Evolutionary conservation across 305 asterid species (phyloP).

Genomic region (Fraxinus nigra): DNA sequence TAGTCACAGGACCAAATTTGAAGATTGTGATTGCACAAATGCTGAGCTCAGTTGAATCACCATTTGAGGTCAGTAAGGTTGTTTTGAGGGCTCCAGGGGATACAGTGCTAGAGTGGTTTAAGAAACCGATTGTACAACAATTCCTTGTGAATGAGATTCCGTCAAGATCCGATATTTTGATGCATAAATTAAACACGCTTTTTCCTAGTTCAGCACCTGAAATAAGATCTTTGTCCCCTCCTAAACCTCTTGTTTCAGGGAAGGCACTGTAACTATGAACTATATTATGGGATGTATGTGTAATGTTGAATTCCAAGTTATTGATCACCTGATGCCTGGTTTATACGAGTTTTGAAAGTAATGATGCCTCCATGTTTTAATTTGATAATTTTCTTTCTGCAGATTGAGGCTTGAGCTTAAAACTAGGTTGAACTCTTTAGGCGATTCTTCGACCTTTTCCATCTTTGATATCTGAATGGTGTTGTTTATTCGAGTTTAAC

Average conservation of each 20-base stretch:
- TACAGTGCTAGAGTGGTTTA: slow-evolving; percentile 87
- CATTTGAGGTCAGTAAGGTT: slow-evolving; percentile 96
- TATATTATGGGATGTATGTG: slow-evolving; percentile 6
- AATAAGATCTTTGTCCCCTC: slow-evolving; percentile 83
- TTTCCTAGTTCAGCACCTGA: slow-evolving; percentile 98
- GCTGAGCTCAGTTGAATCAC: slow-evolving; percentile 79
- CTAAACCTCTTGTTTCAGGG: slow-evolving; percentile 55
- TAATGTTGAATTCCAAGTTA: neutral
- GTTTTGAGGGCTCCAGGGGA: slow-evolving; percentile 97
- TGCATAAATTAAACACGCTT: slow-evolving; percentile 86
- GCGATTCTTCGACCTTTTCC: neutral
- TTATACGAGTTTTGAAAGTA: neutral
- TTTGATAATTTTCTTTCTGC: neutral
- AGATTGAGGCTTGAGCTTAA: neutral
- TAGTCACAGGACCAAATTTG: slow-evolving; percentile 91
- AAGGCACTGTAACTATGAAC: slow-evolving; percentile 11
- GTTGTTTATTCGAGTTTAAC: neutral
- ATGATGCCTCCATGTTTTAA: neutral
- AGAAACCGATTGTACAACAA: slow-evolving; percentile 97
- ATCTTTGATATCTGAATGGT: neutral
- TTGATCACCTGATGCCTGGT: neutral
- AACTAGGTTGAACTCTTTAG: neutral
- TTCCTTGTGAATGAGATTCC: slow-evolving; percentile 95
- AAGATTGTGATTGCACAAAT: slow-evolving; percentile 84
- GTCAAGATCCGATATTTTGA: slow-evolving; percentile 87